Percentiles rank a stretch among this genome's conserved stretches.
phyloP scores from a whole-genome alignment of 352 stramenopile species.

The Globisporangium nagaii region DNA sequence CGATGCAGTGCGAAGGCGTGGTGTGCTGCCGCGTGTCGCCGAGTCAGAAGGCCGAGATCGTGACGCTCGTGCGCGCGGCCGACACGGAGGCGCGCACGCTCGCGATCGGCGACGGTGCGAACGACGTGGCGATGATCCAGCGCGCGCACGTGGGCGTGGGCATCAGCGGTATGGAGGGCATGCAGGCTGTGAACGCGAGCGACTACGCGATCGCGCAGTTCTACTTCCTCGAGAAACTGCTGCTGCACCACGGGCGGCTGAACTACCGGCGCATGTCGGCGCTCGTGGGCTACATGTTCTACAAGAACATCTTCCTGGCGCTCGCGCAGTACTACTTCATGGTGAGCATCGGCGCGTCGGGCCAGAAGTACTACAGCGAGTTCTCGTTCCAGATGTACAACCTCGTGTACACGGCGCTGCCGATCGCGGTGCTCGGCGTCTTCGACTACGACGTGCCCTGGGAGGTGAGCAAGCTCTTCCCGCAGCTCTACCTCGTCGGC shows the following conservation, averaged over 20 bases:
- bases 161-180: constrained; percentile 88
- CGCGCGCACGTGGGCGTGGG: constrained; percentile 87
- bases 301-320: constrained; percentile 97
- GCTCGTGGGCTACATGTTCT: constrained; percentile 97
- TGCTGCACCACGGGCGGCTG: constrained; percentile 96
- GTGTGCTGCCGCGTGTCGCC: constrained; percentile 82
- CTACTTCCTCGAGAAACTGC: constrained; percentile 90
- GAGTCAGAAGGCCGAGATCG: constrained; percentile 77
- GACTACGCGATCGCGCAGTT: constrained; percentile 99
- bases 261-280: constrained; percentile 96
- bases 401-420: constrained; percentile 90
- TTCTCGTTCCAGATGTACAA: constrained; percentile 89
- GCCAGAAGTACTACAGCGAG: constrained; percentile 80
- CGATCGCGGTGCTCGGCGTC: constrained; percentile 84
- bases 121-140: constrained; percentile 95
- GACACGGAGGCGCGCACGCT: constrained; percentile 68
- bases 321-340: constrained; percentile 89
- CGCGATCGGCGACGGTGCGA: constrained; percentile 91
- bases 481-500: constrained; percentile 70
- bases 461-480: constrained; percentile 51
- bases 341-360: constrained; percentile 89
- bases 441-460: constrained; percentile 82
- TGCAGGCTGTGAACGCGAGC: constrained; percentile 95
- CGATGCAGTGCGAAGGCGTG: constrained; percentile 65
- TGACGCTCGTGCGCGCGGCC: constrained; percentile 46